Evolutionary conservation across 2,329 filamentous ascomycete genomes (phyloP).

Genomic region (Ophiocordyceps camponoti-rufipedis): DNA sequence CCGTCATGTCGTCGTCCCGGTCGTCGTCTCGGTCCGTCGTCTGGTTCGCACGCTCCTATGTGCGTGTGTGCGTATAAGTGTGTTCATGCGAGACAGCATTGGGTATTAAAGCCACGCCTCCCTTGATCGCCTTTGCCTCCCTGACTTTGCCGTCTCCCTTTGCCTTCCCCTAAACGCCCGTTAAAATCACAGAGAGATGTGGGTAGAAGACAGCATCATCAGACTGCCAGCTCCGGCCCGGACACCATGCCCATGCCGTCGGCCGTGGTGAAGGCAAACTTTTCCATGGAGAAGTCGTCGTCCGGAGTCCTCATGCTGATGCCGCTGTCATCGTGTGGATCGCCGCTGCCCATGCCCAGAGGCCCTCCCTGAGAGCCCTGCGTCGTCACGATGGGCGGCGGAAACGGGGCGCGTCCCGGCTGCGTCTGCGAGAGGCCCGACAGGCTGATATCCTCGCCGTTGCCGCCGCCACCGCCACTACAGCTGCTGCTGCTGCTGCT

Average conservation of each 20-base stretch:
- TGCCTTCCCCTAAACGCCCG: background rate
- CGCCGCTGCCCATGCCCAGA: conserved; percentile 18
- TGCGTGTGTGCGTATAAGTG: background rate
- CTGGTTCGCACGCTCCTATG: conserved; percentile 5
- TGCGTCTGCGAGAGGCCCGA: conserved; percentile 28
- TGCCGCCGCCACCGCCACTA: conserved; percentile 24
- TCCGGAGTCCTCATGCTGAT: conserved; percentile 54
- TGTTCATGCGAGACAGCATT: conserved; percentile 1
- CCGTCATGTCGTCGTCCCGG: conserved; percentile 14
- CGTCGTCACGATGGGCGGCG: conserved; percentile 12
- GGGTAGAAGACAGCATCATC: background rate
- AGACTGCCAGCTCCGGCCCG: conserved; percentile 11
- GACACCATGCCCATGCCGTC: conserved; percentile 17
- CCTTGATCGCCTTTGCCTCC: background rate
- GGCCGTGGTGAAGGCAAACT: conserved; percentile 28
- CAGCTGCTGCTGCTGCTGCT: conserved; percentile 20
- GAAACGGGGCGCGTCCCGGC: conserved; percentile 30
- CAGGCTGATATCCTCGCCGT: conserved; percentile 26
- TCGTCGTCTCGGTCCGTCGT: conserved; percentile 12
- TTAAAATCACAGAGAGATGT: background rate
- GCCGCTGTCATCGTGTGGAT: conserved; percentile 51
- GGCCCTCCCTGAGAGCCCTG: conserved; percentile 17
- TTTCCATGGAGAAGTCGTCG: conserved; percentile 43
- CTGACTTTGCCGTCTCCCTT: background rate
- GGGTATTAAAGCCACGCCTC: conserved; percentile 3